Evolutionary conservation across 2,329 filamentous ascomycete genomes (phyloP).

Genomic region (Ophiostoma populinum): DNA sequence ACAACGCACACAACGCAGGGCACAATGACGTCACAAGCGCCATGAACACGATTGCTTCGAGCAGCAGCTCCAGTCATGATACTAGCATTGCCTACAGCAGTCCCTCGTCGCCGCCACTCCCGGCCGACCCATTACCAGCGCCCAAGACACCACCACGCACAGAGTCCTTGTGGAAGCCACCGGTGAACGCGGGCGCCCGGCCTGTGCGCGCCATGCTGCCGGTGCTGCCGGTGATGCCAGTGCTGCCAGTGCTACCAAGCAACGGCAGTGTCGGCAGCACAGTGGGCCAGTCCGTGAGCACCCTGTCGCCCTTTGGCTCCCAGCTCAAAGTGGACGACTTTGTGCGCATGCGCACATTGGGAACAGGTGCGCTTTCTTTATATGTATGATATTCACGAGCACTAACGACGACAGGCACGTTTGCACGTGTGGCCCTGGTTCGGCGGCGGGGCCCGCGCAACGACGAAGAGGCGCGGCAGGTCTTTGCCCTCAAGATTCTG

Average conservation of each 20-base stretch:
- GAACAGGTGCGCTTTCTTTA: conserved; percentile 57
- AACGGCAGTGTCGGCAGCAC: not conserved
- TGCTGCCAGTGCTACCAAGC: not conserved
- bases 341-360: conserved; percentile 55
- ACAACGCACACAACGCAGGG: not conserved
- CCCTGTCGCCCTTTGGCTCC: not conserved
- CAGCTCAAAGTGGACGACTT: conserved; percentile 37
- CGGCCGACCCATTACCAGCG: not conserved
- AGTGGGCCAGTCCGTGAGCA: not conserved
- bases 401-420: conserved; percentile 38
- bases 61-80: conserved; percentile 1
- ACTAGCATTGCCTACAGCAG: not conserved
- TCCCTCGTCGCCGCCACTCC: not conserved
- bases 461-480: conserved; percentile 38
- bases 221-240: no score
- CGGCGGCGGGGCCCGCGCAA: conserved; percentile 35
- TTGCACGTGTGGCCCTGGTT: conserved; percentile 68
- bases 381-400: no score
- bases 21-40: conserved; percentile 7
- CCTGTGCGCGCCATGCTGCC: not conserved
- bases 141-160: not conserved
- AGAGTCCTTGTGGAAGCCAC: not conserved
- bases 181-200: not conserved
- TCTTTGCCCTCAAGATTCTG: conserved; percentile 71
- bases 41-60: not conserved